Base-by-base conservation (phyloP, 805 yeast genomes). In the Isabelozyma rhagii region DNA sequence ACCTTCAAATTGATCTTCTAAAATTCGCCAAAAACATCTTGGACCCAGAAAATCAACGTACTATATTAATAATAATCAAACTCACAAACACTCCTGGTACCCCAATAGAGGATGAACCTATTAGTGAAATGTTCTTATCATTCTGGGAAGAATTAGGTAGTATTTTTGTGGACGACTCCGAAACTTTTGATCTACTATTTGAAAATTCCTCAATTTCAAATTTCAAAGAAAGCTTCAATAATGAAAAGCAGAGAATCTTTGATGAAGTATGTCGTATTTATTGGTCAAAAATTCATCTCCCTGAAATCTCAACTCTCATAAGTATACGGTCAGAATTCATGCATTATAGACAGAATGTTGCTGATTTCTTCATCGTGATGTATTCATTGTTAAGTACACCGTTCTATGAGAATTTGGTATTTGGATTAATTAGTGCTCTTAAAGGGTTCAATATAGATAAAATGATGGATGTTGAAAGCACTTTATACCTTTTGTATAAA, bases 81-180 rank as follows among this genome's bases (percentile, higher is more conserved):
- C 60, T 87, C 46, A 81, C 91, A 0, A 74, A 78, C 50, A 76
- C 78, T 46, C 83, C 84, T 1, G 81, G 85, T 3, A 52, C 64
- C 5, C 86, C 94, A 0, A 72, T 83, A 3, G 56, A 71, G 0
- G 87, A 86, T 39, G 96, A 87, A 62, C 62, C 66, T 13, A 69
- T 84, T 7, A 69, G 75, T 46, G 78, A 71, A 15, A 67, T 68
- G 49, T 75, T 87, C 59, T 71, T 84, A 8, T 79, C 81, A 34
- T 85, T 87, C 59, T 88, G 96, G 96, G 75, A 79, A 45, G 84
- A 83, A 47, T 66, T 86, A 31, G 78, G 83, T 6, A 90, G 85
- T 49, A 69, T 76, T 1, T 81, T 79, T 53, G 63, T 71, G 39
- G 82, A 75, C 55, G 85, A 82, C 52, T 67, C 67, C 34, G 80